Evolutionary conservation across 305 asterid genomes (phyloP), one percentile per base, ranked within the genome.

Genomic region (Galium porrigens): DNA sequence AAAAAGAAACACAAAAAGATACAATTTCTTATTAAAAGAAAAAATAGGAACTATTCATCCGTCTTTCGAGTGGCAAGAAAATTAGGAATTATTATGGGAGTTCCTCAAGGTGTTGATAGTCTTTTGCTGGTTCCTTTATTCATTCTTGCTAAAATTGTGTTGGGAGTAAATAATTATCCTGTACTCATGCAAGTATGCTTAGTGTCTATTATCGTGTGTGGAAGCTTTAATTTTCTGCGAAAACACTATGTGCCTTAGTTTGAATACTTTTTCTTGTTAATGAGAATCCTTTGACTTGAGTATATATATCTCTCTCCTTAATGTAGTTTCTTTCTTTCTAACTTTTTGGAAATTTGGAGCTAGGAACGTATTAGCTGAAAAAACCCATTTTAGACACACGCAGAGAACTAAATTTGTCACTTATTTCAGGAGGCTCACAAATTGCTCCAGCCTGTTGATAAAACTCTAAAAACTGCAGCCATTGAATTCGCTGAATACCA

Each of bases 401-500:
- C 9, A 20, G 9, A 68, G 39, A 14, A 14, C 60, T 53, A 25
- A 49, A 34, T 54, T 46, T 20, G 42, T 64, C 49, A 57, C 70
- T 72, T 71, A 65, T 78, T 82, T 78, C 94, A 90, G 97, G 95
- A 90, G 84, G 83, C 87, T 70, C 86, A 84, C 78, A 90, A 86
- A 69, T 83, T 90, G 76, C 90, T 90, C 65, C 95, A 87, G 79
- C 90, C 95, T 60, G 89, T 75, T 54, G 97, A 90, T 73, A 85
- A 85, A 80, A 75, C 72, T 77, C 71, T 87, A 33, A 87, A 87
- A 74, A 81, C 88, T 58, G 76, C 88, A 84, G 97, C 97, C 57
- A 82, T 79, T 52, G 97, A 89, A 78, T 82, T 89, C 74, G 97
- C 97, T 71, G 95, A 85, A 75, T 83, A 85, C 80, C 97, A 89